A percentile compares a stretch with the other conserved stretches of the same genome.
These are phyloP conservation scores for Pythium pectinolyticum DNA, from an alignment of 352 stramenopile genomes.

Conservation along the genomic window DNA sequence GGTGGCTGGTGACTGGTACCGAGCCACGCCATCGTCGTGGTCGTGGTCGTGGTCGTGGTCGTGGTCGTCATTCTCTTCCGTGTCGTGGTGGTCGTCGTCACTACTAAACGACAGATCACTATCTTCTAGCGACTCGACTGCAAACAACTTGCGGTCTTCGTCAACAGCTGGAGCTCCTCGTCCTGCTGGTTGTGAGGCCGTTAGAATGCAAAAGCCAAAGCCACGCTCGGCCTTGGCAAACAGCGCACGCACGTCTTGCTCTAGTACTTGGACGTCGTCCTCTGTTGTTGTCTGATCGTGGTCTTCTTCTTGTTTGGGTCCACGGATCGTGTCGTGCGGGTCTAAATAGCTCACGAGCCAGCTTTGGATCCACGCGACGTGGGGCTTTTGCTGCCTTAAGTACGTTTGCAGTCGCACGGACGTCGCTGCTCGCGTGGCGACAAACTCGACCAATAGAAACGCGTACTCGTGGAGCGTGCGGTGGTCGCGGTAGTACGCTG, in stretches of 20 bases:
- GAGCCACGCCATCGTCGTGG: neutral
- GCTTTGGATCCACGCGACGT: constrained; percentile 47
- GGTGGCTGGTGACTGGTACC: neutral
- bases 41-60: neutral
- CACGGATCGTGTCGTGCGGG: constrained; percentile 20
- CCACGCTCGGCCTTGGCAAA: constrained; percentile 24
- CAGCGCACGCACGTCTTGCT: constrained; percentile 21
- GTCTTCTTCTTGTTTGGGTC: neutral
- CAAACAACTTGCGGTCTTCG: constrained; percentile 1
- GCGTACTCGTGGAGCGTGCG: constrained; percentile 43
- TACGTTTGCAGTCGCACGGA: constrained; percentile 41
- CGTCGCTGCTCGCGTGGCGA: constrained; percentile 28
- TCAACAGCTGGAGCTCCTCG: neutral
- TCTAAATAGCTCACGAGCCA: constrained; percentile 55
- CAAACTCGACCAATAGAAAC: constrained; percentile 57
- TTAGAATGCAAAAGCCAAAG: constrained; percentile 25
- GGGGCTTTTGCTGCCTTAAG: constrained; percentile 37
- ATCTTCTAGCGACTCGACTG: constrained; percentile 22
- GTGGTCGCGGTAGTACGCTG: constrained; percentile 64
- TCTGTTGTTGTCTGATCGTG: neutral
- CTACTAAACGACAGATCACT: constrained; percentile 24
- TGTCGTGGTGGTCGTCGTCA: constrained; percentile 27
- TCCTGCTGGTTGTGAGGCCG: neutral
- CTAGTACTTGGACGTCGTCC: constrained; percentile 12
- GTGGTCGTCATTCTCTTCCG: too few relatives aligned